A percentile compares a stretch with the other conserved stretches of the same genome.
Conservation (phyloP, 345 rosid genomes). For the Gossypioides kirkii region DNA sequence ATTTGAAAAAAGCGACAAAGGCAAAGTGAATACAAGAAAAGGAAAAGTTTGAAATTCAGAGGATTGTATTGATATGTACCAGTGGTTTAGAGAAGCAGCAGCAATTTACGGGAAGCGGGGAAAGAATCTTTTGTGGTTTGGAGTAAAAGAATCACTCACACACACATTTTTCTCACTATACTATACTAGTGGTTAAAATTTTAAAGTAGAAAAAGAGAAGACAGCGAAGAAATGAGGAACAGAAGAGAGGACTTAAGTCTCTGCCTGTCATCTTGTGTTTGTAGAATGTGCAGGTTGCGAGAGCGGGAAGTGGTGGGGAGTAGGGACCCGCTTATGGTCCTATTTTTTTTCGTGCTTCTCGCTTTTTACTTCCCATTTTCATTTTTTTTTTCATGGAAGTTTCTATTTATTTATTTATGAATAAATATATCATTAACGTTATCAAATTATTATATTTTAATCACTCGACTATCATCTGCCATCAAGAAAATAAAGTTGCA, state of each 20-base stretch:
- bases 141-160: background rate
- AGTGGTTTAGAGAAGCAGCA: conserved; percentile 16
- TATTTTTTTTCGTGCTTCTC: background rate
- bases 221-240: background rate
- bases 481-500: too few species aligned
- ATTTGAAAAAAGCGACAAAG: conserved; percentile 10
- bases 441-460: too few species aligned
- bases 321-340: background rate
- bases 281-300: conserved; percentile 5
- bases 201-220: background rate
- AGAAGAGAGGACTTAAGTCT: background rate
- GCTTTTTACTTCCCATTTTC: too few species aligned
- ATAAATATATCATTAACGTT: too few species aligned
- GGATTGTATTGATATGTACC: conserved; percentile 15
- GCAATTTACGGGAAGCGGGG: conserved; percentile 16
- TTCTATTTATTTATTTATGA: too few species aligned
- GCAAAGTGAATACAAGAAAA: conserved; percentile 12
- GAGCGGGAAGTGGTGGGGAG: background rate
- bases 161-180: background rate
- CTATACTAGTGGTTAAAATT: conserved; percentile 7
- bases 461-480: too few species aligned
- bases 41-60: conserved; percentile 1
- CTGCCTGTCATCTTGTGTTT: conserved; percentile 13
- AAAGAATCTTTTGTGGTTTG: conserved; percentile 6
- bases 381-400: too few species aligned